Percentiles rank a stretch among this genome's conserved stretches.
phyloP scores from a whole-genome alignment of 1,284 basidiomycete genomes.

The Wallemia hederae region DNA sequence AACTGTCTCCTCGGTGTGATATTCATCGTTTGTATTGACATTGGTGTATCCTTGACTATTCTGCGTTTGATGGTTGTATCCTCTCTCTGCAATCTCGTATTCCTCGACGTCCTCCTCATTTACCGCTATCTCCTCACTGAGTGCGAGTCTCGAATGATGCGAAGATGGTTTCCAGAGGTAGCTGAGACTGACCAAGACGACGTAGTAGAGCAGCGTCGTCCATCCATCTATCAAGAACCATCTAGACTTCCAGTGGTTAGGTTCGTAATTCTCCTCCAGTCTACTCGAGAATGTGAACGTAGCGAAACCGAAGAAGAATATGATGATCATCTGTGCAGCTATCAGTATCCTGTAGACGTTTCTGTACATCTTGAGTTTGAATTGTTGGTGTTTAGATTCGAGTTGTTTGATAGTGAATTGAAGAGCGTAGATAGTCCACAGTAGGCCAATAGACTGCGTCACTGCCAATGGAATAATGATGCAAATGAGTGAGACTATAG shows the following conservation, averaged over 20 bases:
- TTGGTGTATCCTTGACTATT: slow-evolving; percentile 20
- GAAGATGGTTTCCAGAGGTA: slow-evolving; percentile 82
- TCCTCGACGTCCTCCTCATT: slow-evolving; percentile 78
- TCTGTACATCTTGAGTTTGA: slow-evolving; percentile 24
- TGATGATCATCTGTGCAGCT: slow-evolving; percentile 49
- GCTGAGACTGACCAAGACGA: slow-evolving; percentile 48
- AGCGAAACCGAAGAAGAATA: slow-evolving; percentile 72
- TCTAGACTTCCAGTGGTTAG: slow-evolving; percentile 68
- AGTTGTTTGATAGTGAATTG: slow-evolving; percentile 66
- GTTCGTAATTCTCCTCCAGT: slow-evolving; percentile 69
- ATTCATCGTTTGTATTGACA: slow-evolving; percentile 20
- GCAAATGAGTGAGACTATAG: slow-evolving; percentile 40
- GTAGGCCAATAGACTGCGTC: slow-evolving; percentile 70
- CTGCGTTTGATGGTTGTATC: slow-evolving; percentile 10
- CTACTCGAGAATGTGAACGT: slow-evolving; percentile 71
- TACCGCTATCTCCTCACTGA: slow-evolving; percentile 58
- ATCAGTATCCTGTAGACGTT: slow-evolving; percentile 65
- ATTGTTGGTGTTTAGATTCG: slow-evolving; percentile 51
- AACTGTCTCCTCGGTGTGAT: slow-evolving; percentile 41
- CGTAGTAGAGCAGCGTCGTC: slow-evolving; percentile 53
- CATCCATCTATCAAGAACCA: slow-evolving; percentile 98
- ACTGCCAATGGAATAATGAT: slow-evolving; percentile 82
- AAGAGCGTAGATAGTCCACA: slow-evolving; percentile 80
- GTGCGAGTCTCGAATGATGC: slow-evolving; percentile 65
- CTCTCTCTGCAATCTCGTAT: slow-evolving; percentile 39